Conservation (phyloP, 176 grass and related monocot species). For the Oryza punctata region DNA sequence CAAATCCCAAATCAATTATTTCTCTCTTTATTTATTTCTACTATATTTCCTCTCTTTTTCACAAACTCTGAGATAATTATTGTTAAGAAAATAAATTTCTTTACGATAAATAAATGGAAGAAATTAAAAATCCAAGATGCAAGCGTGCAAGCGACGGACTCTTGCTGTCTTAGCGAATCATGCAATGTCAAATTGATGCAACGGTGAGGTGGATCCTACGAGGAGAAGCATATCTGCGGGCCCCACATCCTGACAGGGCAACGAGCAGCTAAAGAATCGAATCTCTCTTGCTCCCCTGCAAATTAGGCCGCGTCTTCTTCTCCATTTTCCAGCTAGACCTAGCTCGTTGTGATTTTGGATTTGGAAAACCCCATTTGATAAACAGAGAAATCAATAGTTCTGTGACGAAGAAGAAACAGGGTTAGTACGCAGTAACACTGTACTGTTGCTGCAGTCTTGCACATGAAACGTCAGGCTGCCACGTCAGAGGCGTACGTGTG, state of each 20-base stretch:
- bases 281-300: not conserved
- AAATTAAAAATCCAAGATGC: too few species aligned
- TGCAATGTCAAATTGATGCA: not conserved
- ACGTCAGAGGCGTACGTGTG: conserved; percentile 8
- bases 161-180: not conserved
- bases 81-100: too few species aligned
- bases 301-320: not conserved
- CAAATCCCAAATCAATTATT: too few species aligned
- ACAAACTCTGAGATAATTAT: too few species aligned
- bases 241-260: conserved; percentile 16
- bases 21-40: too few species aligned
- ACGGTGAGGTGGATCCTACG: conserved; percentile 34
- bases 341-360: not conserved
- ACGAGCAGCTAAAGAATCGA: conserved; percentile 9
- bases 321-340: not conserved
- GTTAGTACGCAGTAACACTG: not conserved
- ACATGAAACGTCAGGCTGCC: not conserved
- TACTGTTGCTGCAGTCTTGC: not conserved
- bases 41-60: too few species aligned
- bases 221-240: not conserved
- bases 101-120: too few species aligned
- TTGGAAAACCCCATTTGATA: not conserved
- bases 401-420: not conserved
- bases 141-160: not conserved
- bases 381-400: too few species aligned